phyloP scores from a whole-genome alignment of 805 yeast genomes.

The Lipomyces sp. region DNA sequence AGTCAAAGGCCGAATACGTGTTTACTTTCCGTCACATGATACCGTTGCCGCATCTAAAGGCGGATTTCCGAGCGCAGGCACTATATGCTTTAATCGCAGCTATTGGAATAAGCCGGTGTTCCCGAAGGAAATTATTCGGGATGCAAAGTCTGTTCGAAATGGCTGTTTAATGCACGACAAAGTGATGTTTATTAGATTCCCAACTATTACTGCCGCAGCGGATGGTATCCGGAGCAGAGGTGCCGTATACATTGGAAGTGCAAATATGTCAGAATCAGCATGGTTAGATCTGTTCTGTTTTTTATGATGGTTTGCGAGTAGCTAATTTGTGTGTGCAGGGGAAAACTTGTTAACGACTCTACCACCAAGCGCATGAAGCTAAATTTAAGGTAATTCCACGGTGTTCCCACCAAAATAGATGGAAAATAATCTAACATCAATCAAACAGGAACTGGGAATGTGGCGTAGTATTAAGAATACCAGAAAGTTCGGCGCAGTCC shows the following conservation, averaged over 20 bases:
- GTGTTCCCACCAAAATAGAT: no score
- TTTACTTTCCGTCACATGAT: constrained; percentile 28
- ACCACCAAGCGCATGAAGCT: constrained; percentile 9
- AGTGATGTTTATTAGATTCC: constrained; percentile 23
- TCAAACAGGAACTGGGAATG: constrained; percentile 29
- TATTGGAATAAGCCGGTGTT: constrained; percentile 22
- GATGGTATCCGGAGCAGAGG: constrained; percentile 7
- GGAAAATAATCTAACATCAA: no score
- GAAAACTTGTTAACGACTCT: constrained; percentile 19
- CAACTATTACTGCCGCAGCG: neutral
- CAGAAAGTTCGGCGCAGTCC: neutral
- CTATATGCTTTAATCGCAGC: constrained; percentile 17
- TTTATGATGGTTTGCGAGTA: neutral
- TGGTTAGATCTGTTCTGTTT: constrained; percentile 8
- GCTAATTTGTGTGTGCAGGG: constrained; percentile 9
- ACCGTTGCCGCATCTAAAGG: constrained; percentile 22
- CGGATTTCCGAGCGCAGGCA: constrained; percentile 22
- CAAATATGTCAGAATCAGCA: constrained; percentile 29
- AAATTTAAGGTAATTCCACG: constrained; percentile 6
- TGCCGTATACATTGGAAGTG: constrained; percentile 26
- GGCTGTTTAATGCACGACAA: constrained; percentile 29
- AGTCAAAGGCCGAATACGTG: constrained; percentile 13
- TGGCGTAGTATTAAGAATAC: constrained; percentile 22
- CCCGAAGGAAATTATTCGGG: constrained; percentile 22
- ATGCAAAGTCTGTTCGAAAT: constrained; percentile 17